Evolutionary conservation across 140 eudicot species (phyloP).

Genomic region (Eryngium alpinum): DNA sequence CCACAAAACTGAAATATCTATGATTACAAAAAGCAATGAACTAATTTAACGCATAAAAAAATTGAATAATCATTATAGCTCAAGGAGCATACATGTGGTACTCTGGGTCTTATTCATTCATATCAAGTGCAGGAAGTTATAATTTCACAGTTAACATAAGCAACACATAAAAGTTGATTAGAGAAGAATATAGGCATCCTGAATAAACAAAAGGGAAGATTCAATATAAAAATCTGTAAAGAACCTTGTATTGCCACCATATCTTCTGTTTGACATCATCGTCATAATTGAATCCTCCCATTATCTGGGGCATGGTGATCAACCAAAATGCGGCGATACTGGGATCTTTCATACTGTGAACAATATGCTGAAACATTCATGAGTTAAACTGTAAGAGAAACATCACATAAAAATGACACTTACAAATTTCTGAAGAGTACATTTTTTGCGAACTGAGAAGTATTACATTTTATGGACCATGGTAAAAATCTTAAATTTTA

Average conservation of each 20-base stretch:
- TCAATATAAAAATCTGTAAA: background rate
- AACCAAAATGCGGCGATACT: constrained; percentile 98
- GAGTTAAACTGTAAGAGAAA: background rate
- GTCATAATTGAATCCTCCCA: constrained; percentile 85
- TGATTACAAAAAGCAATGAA: background rate
- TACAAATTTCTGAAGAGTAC: background rate
- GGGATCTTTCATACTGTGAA: constrained; percentile 92
- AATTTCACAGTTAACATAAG: background rate
- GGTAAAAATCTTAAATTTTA: background rate
- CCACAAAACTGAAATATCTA: background rate
- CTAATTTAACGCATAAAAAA: background rate
- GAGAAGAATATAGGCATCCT: background rate
- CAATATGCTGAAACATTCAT: constrained; percentile 58
- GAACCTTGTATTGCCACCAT: constrained; percentile 97
- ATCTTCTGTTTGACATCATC: constrained; percentile 91
- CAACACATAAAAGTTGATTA: background rate
- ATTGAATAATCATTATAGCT: background rate
- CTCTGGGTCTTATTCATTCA: background rate
- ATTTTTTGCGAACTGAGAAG: background rate
- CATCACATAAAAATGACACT: background rate
- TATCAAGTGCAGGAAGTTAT: background rate
- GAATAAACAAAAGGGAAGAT: background rate
- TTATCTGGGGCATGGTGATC: constrained; percentile 80
- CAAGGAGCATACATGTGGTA: background rate
- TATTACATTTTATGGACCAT: background rate